Conservation (phyloP, 768 basidiomycete species). For the Amanita exitialis region DNA sequence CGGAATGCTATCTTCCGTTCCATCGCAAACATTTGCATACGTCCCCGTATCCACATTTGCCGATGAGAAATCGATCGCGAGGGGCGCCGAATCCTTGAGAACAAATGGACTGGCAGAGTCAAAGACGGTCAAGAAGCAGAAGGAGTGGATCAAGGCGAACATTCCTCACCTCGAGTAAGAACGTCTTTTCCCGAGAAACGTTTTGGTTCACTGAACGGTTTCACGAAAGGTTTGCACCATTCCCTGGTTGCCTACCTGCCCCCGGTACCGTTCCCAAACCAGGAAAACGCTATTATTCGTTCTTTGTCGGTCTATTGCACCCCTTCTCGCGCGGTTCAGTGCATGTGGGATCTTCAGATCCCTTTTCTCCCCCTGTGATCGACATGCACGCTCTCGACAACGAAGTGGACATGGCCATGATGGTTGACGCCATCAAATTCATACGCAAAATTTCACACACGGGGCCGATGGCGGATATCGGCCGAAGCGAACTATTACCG, state of each 20-base stretch:
- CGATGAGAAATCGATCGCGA: neutral
- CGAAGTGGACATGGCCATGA: conserved; percentile 12
- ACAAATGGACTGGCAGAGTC: neutral
- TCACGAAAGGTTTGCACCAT: conserved; percentile 6
- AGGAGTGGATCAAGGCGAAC: conserved; percentile 8
- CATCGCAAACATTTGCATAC: conserved; percentile 2
- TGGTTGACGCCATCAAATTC: conserved; percentile 17
- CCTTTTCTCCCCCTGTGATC: conserved; percentile 31
- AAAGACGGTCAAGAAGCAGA: conserved; percentile 5
- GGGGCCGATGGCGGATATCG: conserved; percentile 4
- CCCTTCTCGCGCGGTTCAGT: conserved; percentile 31
- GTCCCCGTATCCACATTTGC: neutral
- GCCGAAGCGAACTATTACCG: neutral
- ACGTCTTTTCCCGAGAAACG: neutral
- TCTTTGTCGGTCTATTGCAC: conserved; percentile 18
- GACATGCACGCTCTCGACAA: conserved; percentile 31
- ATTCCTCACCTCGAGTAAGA: conserved; percentile 13
- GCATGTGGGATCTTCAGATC: conserved; percentile 29
- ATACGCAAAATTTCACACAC: conserved; percentile 11
- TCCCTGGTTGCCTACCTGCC: conserved; percentile 5
- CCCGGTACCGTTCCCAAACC: conserved; percentile 5
- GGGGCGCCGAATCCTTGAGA: conserved; percentile 1
- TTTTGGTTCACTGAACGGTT: too few species aligned
- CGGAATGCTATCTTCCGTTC: conserved; percentile 9
- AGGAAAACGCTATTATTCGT: conserved; percentile 15